Evolutionary conservation across 2,329 filamentous ascomycete species (phyloP), one percentile per base, ranked within the genome.

Genomic region (Epichloe amarillans): DNA sequence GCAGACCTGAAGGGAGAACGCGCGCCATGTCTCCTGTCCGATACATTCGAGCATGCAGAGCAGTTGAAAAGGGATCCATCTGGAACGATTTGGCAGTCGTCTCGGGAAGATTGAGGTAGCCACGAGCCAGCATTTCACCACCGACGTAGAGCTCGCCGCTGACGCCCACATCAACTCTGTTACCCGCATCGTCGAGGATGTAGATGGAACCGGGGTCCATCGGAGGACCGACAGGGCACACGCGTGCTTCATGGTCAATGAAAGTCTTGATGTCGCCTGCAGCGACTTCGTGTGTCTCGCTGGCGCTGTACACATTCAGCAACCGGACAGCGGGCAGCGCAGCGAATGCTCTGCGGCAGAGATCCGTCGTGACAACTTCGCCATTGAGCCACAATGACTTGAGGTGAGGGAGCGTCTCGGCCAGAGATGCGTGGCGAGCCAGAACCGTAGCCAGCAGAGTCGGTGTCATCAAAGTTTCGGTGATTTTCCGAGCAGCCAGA

Each of bases 381-480:
- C 86, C 86, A 57, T 91, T 90, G 33, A 91, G 72, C 86, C 86
- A 90, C 33, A 90, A 66, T 0, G 83, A 86, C 43, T 77, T 78
- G 51, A 91, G 69, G 17, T 83, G 66, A 7, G 83, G 81, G 8
- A 90, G 72, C 41, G 78, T 75, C 26, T 72, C 68, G 17, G 76
- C 79, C 48, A 90, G 75, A 43, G 82, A 73, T 7, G 83, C 72
- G 62, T 88, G 82, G 42, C 84, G 76, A 1, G 84, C 75, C 17
- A 91, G 74, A 3, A 89, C 80, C 2, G 86, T 84, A 26, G 86
- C 82, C 44, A 91, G 72, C 14, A 91, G 74, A 0, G 86, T 90
- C 0, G 86, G 86, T 0, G 86, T 90, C 84, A 90, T 90, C 49
- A 91, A 74, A 15, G 86, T 90, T 62, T 91, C 86, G 15, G 85